Evolutionary conservation across 2,329 filamentous ascomycete species (phyloP).

Genomic region (Seiridium cupressi): DNA sequence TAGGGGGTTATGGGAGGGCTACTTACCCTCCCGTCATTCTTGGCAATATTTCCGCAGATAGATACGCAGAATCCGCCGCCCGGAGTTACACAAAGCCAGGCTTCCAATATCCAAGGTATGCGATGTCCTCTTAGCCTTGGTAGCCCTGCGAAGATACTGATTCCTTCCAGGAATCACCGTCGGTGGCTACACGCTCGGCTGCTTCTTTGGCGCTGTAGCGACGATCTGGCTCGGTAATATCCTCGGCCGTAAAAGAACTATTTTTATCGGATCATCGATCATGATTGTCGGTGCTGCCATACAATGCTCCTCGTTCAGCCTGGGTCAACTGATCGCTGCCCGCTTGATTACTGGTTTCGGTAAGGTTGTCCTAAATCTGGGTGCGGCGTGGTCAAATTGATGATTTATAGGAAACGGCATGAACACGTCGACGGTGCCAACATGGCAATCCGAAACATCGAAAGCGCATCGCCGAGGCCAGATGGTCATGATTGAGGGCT

Average conservation of each 20-base stretch:
- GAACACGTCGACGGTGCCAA: constrained; percentile 14
- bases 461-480: constrained; percentile 12
- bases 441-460: constrained; percentile 15
- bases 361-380: background rate
- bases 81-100: constrained; percentile 9
- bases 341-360: constrained; percentile 13
- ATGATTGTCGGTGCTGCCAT: constrained; percentile 14
- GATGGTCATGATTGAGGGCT: constrained; percentile 15
- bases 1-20: constrained; percentile 2
- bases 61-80: constrained; percentile 10
- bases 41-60: constrained; percentile 12
- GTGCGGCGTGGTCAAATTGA: background rate
- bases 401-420: constrained; percentile 5
- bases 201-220: constrained; percentile 14
- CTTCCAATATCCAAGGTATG: constrained; percentile 12
- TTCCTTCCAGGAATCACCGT: constrained; percentile 10
- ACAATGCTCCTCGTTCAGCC: constrained; percentile 10
- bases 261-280: constrained; percentile 10
- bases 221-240: constrained; percentile 13
- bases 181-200: constrained; percentile 13
- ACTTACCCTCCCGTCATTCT: constrained; percentile 6
- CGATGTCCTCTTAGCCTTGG: background rate
- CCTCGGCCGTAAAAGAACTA: constrained; percentile 12
- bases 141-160: background rate
- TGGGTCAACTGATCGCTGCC: constrained; percentile 12